A percentile compares a stretch with the other conserved stretches of the same genome.
These are phyloP conservation scores for Jaapia argillacea DNA, from an alignment of 768 basidiomycete genomes.

Conservation along the genomic window DNA sequence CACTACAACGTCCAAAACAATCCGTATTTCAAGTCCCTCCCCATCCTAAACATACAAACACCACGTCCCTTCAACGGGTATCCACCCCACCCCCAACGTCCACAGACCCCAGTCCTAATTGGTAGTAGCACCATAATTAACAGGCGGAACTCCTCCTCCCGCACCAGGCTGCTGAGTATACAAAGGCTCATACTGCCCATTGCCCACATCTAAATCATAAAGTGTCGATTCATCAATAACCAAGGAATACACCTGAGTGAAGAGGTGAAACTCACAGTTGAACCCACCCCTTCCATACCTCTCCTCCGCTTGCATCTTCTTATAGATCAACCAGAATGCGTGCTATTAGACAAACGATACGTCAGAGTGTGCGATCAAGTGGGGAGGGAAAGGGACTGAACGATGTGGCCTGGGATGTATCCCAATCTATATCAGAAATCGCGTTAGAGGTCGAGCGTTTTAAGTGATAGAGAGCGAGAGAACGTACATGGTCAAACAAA, in stretches of 20 bases:
- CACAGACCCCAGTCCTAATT: neutral
- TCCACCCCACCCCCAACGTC: too few species aligned
- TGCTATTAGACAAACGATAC: slow-evolving; percentile 29
- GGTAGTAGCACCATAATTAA: neutral
- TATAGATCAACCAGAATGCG: slow-evolving; percentile 87
- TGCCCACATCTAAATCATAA: slow-evolving; percentile 1
- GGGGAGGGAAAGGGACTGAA: slow-evolving; percentile 15
- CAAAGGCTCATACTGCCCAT: slow-evolving; percentile 2
- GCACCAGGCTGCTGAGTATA: neutral
- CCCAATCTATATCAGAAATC: slow-evolving; percentile 42
- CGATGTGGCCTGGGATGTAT: slow-evolving; percentile 58
- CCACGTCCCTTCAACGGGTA: too few species aligned
- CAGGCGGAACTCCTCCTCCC: neutral
- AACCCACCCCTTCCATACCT: slow-evolving; percentile 70
- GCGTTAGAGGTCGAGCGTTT: neutral
- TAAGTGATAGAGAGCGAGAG: neutral
- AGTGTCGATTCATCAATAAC: neutral
- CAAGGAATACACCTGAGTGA: neutral
- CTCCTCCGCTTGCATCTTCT: slow-evolving; percentile 83
- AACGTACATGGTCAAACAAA: slow-evolving; percentile 64
- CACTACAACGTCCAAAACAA: too few species aligned
- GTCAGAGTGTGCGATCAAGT: neutral
- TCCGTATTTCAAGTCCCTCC: too few species aligned
- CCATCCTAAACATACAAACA: too few species aligned
- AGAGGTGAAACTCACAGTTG: slow-evolving; percentile 42